Base-by-base conservation (phyloP, 2,329 filamentous ascomycete genomes). In the Cercospora janseana region DNA sequence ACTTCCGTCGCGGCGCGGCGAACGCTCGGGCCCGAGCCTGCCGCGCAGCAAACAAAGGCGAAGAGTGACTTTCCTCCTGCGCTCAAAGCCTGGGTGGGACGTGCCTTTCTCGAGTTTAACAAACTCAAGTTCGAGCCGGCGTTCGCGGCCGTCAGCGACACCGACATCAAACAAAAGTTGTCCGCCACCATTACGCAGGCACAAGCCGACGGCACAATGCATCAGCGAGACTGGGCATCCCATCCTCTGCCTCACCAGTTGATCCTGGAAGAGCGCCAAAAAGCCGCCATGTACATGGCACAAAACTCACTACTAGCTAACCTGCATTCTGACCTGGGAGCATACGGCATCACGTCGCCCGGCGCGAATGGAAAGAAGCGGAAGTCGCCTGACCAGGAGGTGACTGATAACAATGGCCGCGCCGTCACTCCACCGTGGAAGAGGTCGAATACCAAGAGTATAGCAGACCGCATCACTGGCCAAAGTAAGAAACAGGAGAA, bases 81-180 rank as follows among this genome's bases (percentile, higher is more conserved):
- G n/a, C 88, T 97, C 53, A 87, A 90, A 61, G 77, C 79, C 59
- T 97, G 96, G 72, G 92, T 97, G 24, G 86, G 90, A 64, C 84
- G 90, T 64, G 91, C 90, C 20, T 97, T 97, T 67, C 82, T 87
- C 43, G 64, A 64, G 45, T 80, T 82, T 20, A 80, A 83, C 51
- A 87, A 90, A 32, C 51, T 51, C 45, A 60, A 60, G 43, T 43
- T 47, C 31, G 46, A 56, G 42, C 58, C 66, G 24, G 60, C 63
- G 28, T 68, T 75, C 31, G 55, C 66, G 10, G 72, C 69, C 50
- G 72, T 78, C 50, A 65, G 64, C n/a, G 60, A 60, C 43, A 63
- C 77, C 46, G 89, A 95, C 50, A 86, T 96, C 77, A 87, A 95
- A 69, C 75, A 77, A 53, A 94, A 90, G 66, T 75, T 98, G 57